Percentiles rank a stretch among this genome's conserved stretches.
Conservation (phyloP, 2,329 filamentous ascomycete species). For the Colletotrichum eleusines region DNA sequence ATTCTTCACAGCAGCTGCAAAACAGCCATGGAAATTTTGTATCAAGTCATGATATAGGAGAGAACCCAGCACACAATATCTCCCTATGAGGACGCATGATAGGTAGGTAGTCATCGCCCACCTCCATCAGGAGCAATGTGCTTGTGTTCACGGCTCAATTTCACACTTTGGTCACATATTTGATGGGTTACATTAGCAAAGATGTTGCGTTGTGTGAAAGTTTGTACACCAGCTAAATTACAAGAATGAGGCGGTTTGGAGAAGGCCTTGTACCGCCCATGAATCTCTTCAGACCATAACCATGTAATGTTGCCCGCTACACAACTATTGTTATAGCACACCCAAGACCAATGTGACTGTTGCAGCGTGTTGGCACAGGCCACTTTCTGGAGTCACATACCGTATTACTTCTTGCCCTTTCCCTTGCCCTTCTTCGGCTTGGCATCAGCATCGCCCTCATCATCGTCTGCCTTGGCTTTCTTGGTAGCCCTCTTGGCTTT, state of each 20-base stretch:
- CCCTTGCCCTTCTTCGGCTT: slow-evolving; percentile 67
- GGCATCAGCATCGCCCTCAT: slow-evolving; percentile 63
- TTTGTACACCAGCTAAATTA: slow-evolving; percentile 3
- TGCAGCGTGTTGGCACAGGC: not conserved
- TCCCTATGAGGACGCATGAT: no score
- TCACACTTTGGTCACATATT: not conserved
- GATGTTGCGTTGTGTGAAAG: not conserved
- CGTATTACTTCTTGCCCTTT: slow-evolving; percentile 59
- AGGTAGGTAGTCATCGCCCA: not conserved
- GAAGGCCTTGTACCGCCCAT: not conserved
- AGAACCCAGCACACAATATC: no score
- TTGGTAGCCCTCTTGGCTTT: slow-evolving; percentile 60
- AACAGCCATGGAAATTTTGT: no score
- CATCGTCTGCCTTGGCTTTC: slow-evolving; percentile 59
- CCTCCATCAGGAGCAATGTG: not conserved
- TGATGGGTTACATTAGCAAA: no score
- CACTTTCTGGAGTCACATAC: not conserved
- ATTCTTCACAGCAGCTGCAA: not conserved
- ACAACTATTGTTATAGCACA: not conserved
- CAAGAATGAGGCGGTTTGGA: not conserved
- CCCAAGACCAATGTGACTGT: not conserved
- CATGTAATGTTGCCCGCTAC: not conserved
- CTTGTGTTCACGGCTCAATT: not conserved
- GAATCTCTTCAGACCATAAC: not conserved
- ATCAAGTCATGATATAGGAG: no score